Evolutionary conservation across 2,329 filamentous ascomycete species (phyloP), one percentile per base, ranked within the genome.

Genomic region (Fusarium siculi): DNA sequence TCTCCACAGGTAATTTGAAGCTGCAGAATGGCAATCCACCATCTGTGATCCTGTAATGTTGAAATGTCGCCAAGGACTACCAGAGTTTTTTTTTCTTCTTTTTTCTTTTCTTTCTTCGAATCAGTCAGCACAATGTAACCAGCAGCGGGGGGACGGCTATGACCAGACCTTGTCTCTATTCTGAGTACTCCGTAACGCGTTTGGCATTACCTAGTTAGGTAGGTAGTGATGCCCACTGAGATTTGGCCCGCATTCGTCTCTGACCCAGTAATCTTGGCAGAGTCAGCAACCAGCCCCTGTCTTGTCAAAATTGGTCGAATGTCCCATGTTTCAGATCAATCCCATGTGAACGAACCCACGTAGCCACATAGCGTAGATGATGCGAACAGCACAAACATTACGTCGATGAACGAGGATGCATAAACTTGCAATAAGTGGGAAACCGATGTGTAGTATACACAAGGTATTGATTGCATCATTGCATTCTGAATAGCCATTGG

Each of bases 1-100:
- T 74, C 54, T 61, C 71, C 71, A 74, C 71, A 72, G 30, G 46
- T 74, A 74, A 74, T 74, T 74, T 68, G 42, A 72, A 39, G 55
- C 71, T 68, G 67, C 58, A 55, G 67, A 55, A 63, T 54, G 53
- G 39, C 55, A 57, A 59, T 68, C 62, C 71, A 68, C 71, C 46
- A 39, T 39, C 44, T 47, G 12, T 63, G 57, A 67, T 46, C 64
- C 67, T 74, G 71, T 36, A 73, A 72, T 72, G 43, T 59, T 46
- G 36, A 58, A 68, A 56, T 47, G 74, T 68, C 32, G 43, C 57
- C 40, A 36, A 15, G n/a, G 32, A 19, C 47, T 52, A 16, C 30
- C n/a, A 39, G 34, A 54, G 49, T 44, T 56, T 42, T 32, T 32
- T 32, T 30, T 30, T 9, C 4, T 30, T 30, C 28, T 56, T 42